Evolutionary conservation across 176 grass and related monocot genomes (phyloP).

Genomic region (Saccharum officinarum): DNA sequence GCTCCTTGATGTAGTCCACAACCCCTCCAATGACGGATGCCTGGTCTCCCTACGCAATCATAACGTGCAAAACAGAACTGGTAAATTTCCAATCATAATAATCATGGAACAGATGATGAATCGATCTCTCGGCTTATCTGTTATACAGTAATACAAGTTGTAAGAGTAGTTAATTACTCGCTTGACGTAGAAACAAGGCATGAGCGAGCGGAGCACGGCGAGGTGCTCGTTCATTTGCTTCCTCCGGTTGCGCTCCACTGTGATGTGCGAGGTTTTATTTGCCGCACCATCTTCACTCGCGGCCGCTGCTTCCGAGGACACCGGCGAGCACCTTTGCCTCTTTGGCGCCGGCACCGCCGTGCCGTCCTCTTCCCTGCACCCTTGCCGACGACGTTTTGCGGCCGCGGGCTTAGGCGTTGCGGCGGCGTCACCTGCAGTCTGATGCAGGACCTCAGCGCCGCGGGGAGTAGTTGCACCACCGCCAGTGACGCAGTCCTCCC

Average conservation of each 20-base stretch:
- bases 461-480: background rate
- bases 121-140: no score
- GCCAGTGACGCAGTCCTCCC: constrained; percentile 50
- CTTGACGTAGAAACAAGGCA: constrained; percentile 85
- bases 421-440: background rate
- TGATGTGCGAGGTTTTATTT: constrained; percentile 58
- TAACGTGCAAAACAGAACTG: background rate
- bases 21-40: constrained; percentile 94
- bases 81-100: no score
- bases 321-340: constrained; percentile 23
- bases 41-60: constrained; percentile 68
- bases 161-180: constrained; percentile 50
- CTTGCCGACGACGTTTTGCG: background rate
- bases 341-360: constrained; percentile 24
- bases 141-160: background rate
- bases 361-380: background rate
- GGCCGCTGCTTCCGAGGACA: background rate
- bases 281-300: background rate
- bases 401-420: background rate
- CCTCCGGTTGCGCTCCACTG: constrained; percentile 82
- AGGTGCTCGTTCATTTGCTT: constrained; percentile 90
- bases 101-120: no score
- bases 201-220: constrained; percentile 63
- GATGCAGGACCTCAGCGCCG: background rate
- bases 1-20: constrained; percentile 96